Base-by-base conservation (phyloP, 2,329 filamentous ascomycete genomes). In the Paraphoma chrysanthemicola region DNA sequence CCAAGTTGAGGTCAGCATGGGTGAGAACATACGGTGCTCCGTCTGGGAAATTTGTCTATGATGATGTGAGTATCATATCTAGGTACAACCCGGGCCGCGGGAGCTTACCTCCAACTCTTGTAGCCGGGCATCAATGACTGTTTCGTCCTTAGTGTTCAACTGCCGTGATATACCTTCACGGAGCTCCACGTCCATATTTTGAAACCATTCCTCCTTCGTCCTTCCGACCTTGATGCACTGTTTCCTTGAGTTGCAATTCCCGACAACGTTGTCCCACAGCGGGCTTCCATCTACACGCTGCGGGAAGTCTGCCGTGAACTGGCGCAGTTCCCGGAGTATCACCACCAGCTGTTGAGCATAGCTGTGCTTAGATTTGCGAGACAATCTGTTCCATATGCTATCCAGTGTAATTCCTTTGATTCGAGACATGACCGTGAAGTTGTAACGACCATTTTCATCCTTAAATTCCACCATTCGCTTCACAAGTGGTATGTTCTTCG, bases 131-230 rank as follows among this genome's bases (percentile, higher is more conserved):
- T 23, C 23, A 23, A 23, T 23, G 23, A 23, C 23, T 3, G 3
- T 23, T 5, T 23, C 23, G 23, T 23, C 23, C 5, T 23, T 23
- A 23, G 23, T 23, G 23, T 23, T 5, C 23, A 23, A 23, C 23
- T 3, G 23, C 23, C 23, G 23, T 5, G 48, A 29, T 5, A 58
- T 17, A 11, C 55, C 56, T 16, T n/a, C 43, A 9, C 53, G 52
- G 41, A 62, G 49, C 43, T 55, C 52, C 5, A 51, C 55, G 6
- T 44, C 55, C 12, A 62, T 44, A 36, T 33, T 46, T 17, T 48
- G 31, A 43, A 62, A 23, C 59, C 59, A 62, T 28, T 62, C 59
- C 14, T 61, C 59, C 41, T 31, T 50, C 11, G 48, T 59, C n/a
- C 53, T 51, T 11, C 43, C 53, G 38, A 58, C 48, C 2, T 46